A percentile compares a stretch with the other conserved stretches of the same genome.
Evolutionary conservation across 2,329 filamentous ascomycete genomes (phyloP).

Genomic region (Cytospora mali): DNA sequence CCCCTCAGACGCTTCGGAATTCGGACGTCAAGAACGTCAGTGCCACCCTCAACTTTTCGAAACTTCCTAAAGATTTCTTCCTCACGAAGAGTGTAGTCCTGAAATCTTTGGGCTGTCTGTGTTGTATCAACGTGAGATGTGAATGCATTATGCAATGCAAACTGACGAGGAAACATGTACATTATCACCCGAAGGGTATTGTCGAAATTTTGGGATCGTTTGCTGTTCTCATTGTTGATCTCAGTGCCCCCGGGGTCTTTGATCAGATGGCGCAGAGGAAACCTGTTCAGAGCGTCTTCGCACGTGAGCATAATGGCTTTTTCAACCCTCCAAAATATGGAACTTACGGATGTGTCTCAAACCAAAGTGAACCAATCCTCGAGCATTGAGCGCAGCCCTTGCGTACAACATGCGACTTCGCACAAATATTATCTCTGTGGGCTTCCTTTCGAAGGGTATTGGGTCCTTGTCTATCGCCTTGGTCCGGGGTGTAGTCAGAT

Average conservation of each 20-base stretch:
- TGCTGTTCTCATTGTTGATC: background rate
- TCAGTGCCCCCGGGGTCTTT: constrained; percentile 13
- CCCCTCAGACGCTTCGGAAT: constrained; percentile 73
- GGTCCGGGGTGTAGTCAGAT: background rate
- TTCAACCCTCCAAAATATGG: background rate
- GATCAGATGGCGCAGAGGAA: constrained; percentile 41
- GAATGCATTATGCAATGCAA: constrained; percentile 90
- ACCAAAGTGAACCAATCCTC: constrained; percentile 70
- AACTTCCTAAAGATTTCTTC: constrained; percentile 66
- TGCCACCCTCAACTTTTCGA: constrained; percentile 31
- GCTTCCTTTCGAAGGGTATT: constrained; percentile 34
- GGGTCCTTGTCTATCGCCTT: constrained; percentile 12
- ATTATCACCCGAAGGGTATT: constrained; percentile 77
- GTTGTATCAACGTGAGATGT: constrained; percentile 65
- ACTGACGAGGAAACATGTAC: constrained; percentile 92
- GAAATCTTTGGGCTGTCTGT: constrained; percentile 72
- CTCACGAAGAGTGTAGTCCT: constrained; percentile 85
- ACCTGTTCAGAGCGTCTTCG: constrained; percentile 80
- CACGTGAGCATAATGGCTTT: constrained; percentile 2
- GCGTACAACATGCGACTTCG: constrained; percentile 87
- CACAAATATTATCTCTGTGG: constrained; percentile 71
- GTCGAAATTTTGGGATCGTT: constrained; percentile 41
- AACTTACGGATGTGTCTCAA: constrained; percentile 77
- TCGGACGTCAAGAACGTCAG: constrained; percentile 36
- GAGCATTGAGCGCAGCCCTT: constrained; percentile 68